These are phyloP conservation scores for Aspergillus tubingensis DNA, from an alignment of 2,329 filamentous ascomycete genomes.

Conservation along the genomic window DNA sequence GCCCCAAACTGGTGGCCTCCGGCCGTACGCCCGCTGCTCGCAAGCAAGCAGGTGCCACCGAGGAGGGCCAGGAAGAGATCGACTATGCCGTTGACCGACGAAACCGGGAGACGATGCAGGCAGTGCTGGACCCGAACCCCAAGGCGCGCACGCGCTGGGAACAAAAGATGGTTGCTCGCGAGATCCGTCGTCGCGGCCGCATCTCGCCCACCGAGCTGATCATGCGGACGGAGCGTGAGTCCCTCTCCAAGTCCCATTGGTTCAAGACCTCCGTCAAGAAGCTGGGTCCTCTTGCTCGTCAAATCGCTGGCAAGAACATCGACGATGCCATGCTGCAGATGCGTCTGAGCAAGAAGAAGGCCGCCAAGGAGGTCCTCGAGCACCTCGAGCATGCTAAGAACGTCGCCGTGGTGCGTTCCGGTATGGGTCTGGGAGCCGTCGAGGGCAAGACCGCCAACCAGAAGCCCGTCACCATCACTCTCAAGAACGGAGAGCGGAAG, in stretches of 20 bases:
- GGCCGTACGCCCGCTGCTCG: slow-evolving; percentile 31
- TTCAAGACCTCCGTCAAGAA: slow-evolving; percentile 92
- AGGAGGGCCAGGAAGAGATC: slow-evolving; percentile 15
- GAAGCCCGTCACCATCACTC: slow-evolving; percentile 62
- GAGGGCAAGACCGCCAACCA: slow-evolving; percentile 19
- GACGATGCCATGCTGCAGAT: slow-evolving; percentile 94
- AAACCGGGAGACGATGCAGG: slow-evolving; percentile 58
- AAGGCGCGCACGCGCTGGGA: slow-evolving; percentile 72
- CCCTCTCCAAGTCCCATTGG: slow-evolving; percentile 64
- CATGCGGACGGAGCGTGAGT: slow-evolving; percentile 64
- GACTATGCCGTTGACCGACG: slow-evolving; percentile 35
- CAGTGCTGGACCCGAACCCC: slow-evolving; percentile 74
- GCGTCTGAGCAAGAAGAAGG: slow-evolving; percentile 93
- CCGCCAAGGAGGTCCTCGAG: slow-evolving; percentile 74
- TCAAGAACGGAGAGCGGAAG: slow-evolving; percentile 73
- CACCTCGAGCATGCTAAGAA: slow-evolving; percentile 82
- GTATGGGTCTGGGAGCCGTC: slow-evolving; percentile 71
- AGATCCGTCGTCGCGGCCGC: slow-evolving; percentile 68
- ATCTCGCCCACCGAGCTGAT: slow-evolving; percentile 68
- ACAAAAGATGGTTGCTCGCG: slow-evolving; percentile 78
- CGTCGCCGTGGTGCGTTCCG: slow-evolving; percentile 73
- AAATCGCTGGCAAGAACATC: slow-evolving; percentile 90
- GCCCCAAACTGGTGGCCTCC: slow-evolving; percentile 26
- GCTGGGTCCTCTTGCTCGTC: slow-evolving; percentile 77
- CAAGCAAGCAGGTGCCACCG: slow-evolving; percentile 19